Evolutionary conservation across 2,329 filamentous ascomycete species (phyloP), one percentile per base, ranked within the genome.

Genomic region (Hymenoscyphus repandus): DNA sequence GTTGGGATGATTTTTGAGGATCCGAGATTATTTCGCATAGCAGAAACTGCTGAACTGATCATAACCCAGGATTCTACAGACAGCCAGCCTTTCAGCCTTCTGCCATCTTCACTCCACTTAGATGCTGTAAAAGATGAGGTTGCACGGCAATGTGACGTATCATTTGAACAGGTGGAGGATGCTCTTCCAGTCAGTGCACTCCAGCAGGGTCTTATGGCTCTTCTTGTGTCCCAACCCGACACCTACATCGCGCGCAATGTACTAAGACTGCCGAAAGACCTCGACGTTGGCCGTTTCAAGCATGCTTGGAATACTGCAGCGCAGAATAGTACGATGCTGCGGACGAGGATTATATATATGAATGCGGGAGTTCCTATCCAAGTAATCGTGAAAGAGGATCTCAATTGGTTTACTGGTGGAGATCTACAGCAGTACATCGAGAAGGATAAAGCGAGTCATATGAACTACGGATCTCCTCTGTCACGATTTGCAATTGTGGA

Each of bases 1-100:
- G 72, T 75, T 2, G 65, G 67, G 4, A 66, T 72, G 44, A 66
- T 74, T 13, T 74, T 75, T 59, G 45, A 52, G 2, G 64, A 72
- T 45, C 69, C 71, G 27, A 69, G 61, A 6, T 61, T 74, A 2
- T 63, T 70, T 0, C 68, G 64, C 0, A 76, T 78, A 73, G 49
- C 52, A 42, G 9, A 20, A 3, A 32, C 10, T 12, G 72, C 74
- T 5, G 53, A 48, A 6, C 27, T 34, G 30, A 58, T 65, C 20
- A 47, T 61, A 34, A 37, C 66, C 12, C 36, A 38, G 34, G 2
- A 17, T 15, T 3, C 6, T 9, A 17, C 27, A 2, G 37, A 48
- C 6, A 3, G 20, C 6, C 18, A 46, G 31, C 46, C 55, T 3
- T 63, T 63, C 42, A 56, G 50, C 11, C 37, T 63, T 13, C 36